Evolutionary conservation across 1,139 yeast species (phyloP), one percentile per base, ranked within the genome.

Genomic region (Protomyces inundatus): DNA sequence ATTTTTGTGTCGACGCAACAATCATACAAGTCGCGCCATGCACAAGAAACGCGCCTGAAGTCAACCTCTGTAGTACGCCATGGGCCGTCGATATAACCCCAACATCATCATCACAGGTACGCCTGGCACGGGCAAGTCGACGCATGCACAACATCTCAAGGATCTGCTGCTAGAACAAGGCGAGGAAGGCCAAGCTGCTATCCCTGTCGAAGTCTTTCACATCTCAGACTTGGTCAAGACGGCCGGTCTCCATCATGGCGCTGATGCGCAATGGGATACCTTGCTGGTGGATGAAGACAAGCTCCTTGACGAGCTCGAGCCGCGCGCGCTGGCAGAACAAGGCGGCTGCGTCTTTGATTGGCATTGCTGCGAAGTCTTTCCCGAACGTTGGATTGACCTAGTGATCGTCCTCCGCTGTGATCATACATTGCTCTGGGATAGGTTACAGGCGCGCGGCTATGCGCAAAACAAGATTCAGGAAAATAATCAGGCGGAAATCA

Each of bases 311-410:
- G 83, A 84, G 16, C 77, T 95, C 66, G 97, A 91, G 74, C 85
- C 86, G 2, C 83, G 87, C 60, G 53, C 56, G 33, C 78, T 91
- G 66, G 35, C 56, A 14, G 87, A 86, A 65, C 78, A 82, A 68
- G 99, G 99, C n/a, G 97, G 96, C 0, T 79, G 82, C 35, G 79
- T 93, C 33, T 81, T 93, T 32, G 99, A 93, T 76, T 95, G 98
- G 98, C 99, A 93, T 74, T 93, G 93, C 61, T 90, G 97, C 75
- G 98, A 93, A 71, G 82, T 90, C 30, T 93, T 93, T 73, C 98
- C 98, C 0, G 97, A 90, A 73, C 79, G 96, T 69, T 81, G 90
- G 73, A 88, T 95, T 59, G 99, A 93, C 74, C 80, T 93, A 66
- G 98, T 93, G 6, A 88, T 90, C 51, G 98, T 95, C 0, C 80